phyloP scores from a whole-genome alignment of 2,329 filamentous ascomycete genomes.

The Cladophialophora chaetospira region DNA sequence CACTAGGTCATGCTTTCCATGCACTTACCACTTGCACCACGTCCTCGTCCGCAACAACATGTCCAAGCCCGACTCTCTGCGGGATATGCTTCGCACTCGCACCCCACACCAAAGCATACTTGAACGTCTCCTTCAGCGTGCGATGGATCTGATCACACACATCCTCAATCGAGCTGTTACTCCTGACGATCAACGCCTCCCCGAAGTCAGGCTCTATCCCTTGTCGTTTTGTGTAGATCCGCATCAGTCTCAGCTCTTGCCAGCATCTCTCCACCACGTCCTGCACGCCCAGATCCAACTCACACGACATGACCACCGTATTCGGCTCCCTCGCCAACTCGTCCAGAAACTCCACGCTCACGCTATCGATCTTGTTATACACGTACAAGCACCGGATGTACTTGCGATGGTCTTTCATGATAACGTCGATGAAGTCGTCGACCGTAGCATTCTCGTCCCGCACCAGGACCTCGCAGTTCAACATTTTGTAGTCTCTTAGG shows the following conservation, averaged over 20 bases:
- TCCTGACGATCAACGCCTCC: constrained; percentile 90
- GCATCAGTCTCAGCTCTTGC: constrained; percentile 86
- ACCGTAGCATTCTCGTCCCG: constrained; percentile 94
- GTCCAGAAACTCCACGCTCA: constrained; percentile 91
- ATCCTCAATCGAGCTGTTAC: constrained; percentile 87
- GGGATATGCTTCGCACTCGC: constrained; percentile 93
- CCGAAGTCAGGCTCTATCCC: constrained; percentile 83
- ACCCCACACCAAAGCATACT: constrained; percentile 97
- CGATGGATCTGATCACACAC: constrained; percentile 95
- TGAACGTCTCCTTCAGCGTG: constrained; percentile 96
- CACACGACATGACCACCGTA: constrained; percentile 96
- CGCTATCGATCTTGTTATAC: constrained; percentile 99
- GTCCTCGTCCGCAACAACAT: constrained; percentile 72
- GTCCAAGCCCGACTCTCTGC: constrained; percentile 83
- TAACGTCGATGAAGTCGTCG: constrained; percentile 98
- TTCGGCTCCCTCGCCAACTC: constrained; percentile 87
- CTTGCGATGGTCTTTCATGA: constrained; percentile 98
- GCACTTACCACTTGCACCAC: constrained; percentile 64
- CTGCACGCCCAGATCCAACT: constrained; percentile 87
- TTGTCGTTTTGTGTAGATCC: constrained; percentile 96
- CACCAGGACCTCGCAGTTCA: constrained; percentile 94
- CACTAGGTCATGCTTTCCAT: constrained; percentile 33
- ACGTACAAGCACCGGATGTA: constrained; percentile 95
- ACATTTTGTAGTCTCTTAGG: constrained; percentile 95
- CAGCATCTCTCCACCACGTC: constrained; percentile 95